Base-by-base conservation (phyloP, 768 basidiomycete genomes). In the Serendipita indica region DNA sequence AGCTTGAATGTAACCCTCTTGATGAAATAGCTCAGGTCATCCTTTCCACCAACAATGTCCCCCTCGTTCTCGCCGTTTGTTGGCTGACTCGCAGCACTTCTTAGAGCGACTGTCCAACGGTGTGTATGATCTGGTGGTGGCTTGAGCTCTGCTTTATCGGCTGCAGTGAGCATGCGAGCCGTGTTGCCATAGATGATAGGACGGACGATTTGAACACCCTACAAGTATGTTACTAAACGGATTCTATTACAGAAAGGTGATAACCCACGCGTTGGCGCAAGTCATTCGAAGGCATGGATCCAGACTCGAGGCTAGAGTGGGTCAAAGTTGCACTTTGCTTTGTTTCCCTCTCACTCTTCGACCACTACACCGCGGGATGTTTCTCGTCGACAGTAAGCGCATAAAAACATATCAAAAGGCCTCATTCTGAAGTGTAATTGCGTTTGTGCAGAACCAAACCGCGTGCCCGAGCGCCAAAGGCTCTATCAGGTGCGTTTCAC, bases 181-280 rank as follows among this genome's bases (percentile, higher is more conserved):
- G 85, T 87, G 69, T 98, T 98, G 49, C 96, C 96, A 72, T 97
- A 98, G 61, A 98, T 88, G 63, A 99, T 81, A 1, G 93, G 89
- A 52, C 96, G 78, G 68, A 81, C 82, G 57, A 98, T 88, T 63
- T 80, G 86, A 39, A 93, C 73, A 33, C 91, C 92, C 90, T 94
- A 64, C 28, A 30, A 20, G 18, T 25, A 28, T 39, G 30, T 60
- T 33, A 61, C 59, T 35, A 61, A 57, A 30, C 18, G 27, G 41
- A 43, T 18, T n/a, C n/a, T 18, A 6, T 18, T 7, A n/a, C 27
- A 62, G 57, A 60, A 63, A n/a, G 16, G 22, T 22, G 52, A 39
- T 39, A 65, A 62, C 35, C 60, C 14, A 60, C 60, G 3, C 64
- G 64, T 58, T 64, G 64, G 13, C 62, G 35, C 58, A 63, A 60